Percentiles rank a stretch among this genome's conserved stretches.
Evolutionary conservation across 108 stramenopile species (phyloP).

Genomic region (Phaeodactylum tricornutum): DNA sequence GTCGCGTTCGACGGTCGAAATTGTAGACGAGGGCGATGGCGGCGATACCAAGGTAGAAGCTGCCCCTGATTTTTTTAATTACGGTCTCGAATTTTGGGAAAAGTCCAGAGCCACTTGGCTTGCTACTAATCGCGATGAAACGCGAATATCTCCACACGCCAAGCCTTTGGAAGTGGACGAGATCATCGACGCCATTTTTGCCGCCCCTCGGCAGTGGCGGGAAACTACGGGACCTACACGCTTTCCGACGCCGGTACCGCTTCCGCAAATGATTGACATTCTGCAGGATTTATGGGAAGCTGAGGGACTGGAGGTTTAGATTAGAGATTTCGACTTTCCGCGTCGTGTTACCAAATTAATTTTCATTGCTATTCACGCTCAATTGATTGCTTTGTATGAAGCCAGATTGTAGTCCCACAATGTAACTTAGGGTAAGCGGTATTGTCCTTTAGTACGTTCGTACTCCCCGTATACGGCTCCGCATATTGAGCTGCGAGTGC

Average conservation of each 20-base stretch:
- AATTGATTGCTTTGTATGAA: too few relatives aligned
- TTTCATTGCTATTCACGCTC: neutral
- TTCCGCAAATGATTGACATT: slow-evolving; percentile 78
- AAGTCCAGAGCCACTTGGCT: slow-evolving; percentile 1
- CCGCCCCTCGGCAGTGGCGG: slow-evolving; percentile 39
- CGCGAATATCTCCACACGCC: slow-evolving; percentile 3
- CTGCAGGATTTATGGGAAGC: slow-evolving; percentile 80
- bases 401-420: too few relatives aligned
- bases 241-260: slow-evolving; percentile 56
- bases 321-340: too few relatives aligned
- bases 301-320: slow-evolving; percentile 67
- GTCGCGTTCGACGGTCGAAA: too few relatives aligned
- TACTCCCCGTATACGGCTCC: slow-evolving; percentile 71
- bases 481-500: slow-evolving; percentile 80
- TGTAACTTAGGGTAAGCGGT: too few relatives aligned
- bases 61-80: slow-evolving; percentile 4
- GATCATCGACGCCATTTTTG: slow-evolving; percentile 69
- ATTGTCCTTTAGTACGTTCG: slow-evolving; percentile 45
- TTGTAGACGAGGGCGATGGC: too few relatives aligned
- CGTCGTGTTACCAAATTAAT: too few relatives aligned
- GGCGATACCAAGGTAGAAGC: too few relatives aligned
- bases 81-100: slow-evolving; percentile 5
- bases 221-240: slow-evolving; percentile 21
- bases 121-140: neutral
- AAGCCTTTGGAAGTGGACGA: slow-evolving; percentile 60